phyloP scores from a whole-genome alignment of 805 yeast genomes.

The Scheffersomyces ergatensis region DNA sequence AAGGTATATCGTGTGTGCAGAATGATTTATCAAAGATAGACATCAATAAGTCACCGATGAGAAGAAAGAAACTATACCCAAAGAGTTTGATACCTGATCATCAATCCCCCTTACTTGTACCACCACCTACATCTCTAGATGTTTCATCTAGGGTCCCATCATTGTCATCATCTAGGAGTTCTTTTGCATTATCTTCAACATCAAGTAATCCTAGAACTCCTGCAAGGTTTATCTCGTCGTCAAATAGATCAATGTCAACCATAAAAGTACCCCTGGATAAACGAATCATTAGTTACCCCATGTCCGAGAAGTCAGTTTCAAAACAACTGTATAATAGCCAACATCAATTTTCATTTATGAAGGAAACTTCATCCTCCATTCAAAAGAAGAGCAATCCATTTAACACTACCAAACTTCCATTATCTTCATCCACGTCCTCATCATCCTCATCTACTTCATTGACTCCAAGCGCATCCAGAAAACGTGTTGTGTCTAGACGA shows the following conservation, averaged over 20 bases:
- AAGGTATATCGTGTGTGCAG: not conserved
- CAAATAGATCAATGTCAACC: slow-evolving; percentile 11
- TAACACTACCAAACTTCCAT: not conserved
- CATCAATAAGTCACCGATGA: slow-evolving; percentile 21
- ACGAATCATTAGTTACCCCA: slow-evolving; percentile 15
- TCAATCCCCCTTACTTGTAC: not conserved
- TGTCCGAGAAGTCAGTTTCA: slow-evolving; percentile 13
- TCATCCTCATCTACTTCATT: not conserved
- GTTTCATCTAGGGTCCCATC: not conserved
- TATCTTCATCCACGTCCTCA: not conserved
- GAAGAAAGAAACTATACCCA: slow-evolving; percentile 19
- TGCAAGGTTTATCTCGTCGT: slow-evolving; percentile 9
- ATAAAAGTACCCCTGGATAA: slow-evolving; percentile 7
- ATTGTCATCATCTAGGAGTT: not conserved
- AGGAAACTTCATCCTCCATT: slow-evolving; percentile 36
- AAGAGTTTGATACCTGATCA: not conserved
- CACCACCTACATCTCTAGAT: not conserved
- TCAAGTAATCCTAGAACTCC: slow-evolving; percentile 15
- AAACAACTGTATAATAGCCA: slow-evolving; percentile 12
- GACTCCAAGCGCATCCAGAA: slow-evolving; percentile 1
- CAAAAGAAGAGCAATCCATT: slow-evolving; percentile 20
- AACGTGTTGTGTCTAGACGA: slow-evolving; percentile 8
- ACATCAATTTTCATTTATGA: slow-evolving; percentile 36
- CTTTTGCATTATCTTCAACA: not conserved
- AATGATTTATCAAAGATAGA: slow-evolving; percentile 24